A percentile compares a stretch with the other conserved stretches of the same genome.
Evolutionary conservation across 140 eudicot genomes (phyloP).

Genomic region (Senecio squalidus): DNA sequence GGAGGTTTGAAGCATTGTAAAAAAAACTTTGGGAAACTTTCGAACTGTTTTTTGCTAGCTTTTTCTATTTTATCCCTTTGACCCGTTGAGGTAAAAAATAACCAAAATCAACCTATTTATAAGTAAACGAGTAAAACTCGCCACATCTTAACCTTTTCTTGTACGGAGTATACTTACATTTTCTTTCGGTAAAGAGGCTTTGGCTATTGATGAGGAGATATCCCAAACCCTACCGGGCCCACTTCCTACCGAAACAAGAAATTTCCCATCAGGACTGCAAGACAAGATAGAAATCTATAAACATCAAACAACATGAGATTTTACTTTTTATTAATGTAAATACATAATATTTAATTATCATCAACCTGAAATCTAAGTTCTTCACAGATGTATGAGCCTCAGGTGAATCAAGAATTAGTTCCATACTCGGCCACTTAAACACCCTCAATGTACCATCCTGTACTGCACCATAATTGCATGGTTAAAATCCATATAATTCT

Average conservation of each 20-base stretch:
- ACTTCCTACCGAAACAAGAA: constrained; percentile 83
- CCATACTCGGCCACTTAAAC: constrained; percentile 91
- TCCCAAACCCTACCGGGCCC: constrained; percentile 92
- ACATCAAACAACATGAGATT: constrained; percentile 12
- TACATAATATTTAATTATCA: no score
- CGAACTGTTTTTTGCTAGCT: neutral
- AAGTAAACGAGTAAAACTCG: no score
- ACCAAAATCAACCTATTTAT: neutral
- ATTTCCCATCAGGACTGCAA: constrained; percentile 80
- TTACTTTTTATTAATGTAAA: no score
- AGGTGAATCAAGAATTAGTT: constrained; percentile 38
- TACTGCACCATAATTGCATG: constrained; percentile 41
- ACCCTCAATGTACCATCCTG: constrained; percentile 93
- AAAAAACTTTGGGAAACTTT: neutral
- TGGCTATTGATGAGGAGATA: constrained; percentile 38
- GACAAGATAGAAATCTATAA: constrained; percentile 8
- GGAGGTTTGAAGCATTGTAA: neutral
- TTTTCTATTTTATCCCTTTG: neutral
- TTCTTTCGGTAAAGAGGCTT: constrained; percentile 65
- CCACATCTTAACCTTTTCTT: no score
- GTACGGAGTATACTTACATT: constrained; percentile 61
- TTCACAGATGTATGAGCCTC: constrained; percentile 72
- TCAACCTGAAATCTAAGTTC: constrained; percentile 83
- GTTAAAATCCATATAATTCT: constrained; percentile 10
- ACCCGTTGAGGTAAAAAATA: neutral